Evolutionary conservation across 768 basidiomycete genomes (phyloP), one percentile per base, ranked within the genome.

Genomic region (Podaxis sp.): DNA sequence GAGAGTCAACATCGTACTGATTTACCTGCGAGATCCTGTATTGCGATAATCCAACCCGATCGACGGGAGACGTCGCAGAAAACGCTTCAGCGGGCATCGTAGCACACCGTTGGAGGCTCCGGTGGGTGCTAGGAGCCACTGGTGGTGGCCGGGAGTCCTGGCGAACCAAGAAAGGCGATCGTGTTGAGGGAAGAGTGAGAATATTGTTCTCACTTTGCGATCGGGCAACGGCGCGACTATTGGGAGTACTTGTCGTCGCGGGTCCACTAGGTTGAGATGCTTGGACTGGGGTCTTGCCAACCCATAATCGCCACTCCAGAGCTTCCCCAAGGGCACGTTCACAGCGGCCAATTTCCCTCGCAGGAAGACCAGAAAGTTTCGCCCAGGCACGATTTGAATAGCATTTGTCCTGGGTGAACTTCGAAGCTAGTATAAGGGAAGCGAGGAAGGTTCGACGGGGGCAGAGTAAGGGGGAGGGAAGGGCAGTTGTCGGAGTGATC

Each of bases 301-400:
- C 91, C 92, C 93, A 95, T 23, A 95, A 84, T n/a, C 91, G 83
- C 91, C 92, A 96, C 62, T 88, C 87, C 18, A 96, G 82, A 7
- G 92, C 88, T 69, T 87, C 86, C 23, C 93, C 91, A 44, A 98
- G 83, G 0, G 90, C 91, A 23, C 91, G 85, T 73, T 98, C 95
- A 69, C 93, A 95, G 16, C 86, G 83, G 40, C 91, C 87, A 55
- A 98, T 90, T 77, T 98, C 95, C 44, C 86, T 76, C 4, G 92
- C 86, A 0, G 88, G 85, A 2, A 98, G 80, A 16, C 94, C 93
- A n/a, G 90, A 91, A 5, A 98, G 82, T 68, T 95, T 94, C 1
- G 91, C 90, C 95, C 95, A 97, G 16, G 95, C 94, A 27, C 87
- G 85, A 71, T 97, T 96, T 13, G 92, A 94, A 67, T 95, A 97